phyloP scores from a whole-genome alignment of 495 filamentous ascomycete genomes.

The Hyaloscypha variabilis region DNA sequence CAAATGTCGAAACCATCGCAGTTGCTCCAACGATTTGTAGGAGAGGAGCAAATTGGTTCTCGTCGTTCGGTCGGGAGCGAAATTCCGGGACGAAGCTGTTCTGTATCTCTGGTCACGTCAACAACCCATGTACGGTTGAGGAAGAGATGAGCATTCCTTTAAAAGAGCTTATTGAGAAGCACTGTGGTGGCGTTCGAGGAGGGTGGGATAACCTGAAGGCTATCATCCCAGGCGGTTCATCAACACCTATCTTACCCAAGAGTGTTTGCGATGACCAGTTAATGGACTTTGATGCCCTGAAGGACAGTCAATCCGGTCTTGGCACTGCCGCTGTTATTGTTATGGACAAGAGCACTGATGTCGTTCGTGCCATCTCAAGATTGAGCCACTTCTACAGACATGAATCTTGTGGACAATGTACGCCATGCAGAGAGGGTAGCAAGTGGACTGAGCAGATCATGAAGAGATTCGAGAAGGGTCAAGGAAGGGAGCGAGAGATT shows the following conservation, averaged over 20 bases:
- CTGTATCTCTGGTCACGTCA: conserved; percentile 98
- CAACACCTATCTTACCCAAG: conserved; percentile 92
- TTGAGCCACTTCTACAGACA: conserved; percentile 97
- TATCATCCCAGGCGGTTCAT: conserved; percentile 94
- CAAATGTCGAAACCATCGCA: conserved; percentile 96
- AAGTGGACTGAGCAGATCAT: conserved; percentile 99
- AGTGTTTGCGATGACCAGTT: conserved; percentile 86
- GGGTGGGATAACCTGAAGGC: conserved; percentile 98
- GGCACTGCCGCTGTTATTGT: conserved; percentile 99
- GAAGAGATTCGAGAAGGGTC: conserved; percentile 89
- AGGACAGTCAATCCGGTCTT: conserved; percentile 95
- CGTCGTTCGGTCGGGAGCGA: conserved; percentile 86
- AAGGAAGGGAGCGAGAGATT: conserved; percentile 87
- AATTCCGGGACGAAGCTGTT: conserved; percentile 97
- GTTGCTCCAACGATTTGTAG: conserved; percentile 96
- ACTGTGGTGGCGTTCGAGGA: conserved; percentile 94
- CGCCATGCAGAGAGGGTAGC: conserved; percentile 93
- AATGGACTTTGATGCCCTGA: conserved; percentile 98
- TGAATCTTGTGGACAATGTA: conserved; percentile 98
- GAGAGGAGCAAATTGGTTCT: conserved; percentile 91
- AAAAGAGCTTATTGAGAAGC: conserved; percentile 92
- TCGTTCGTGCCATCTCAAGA: conserved; percentile 89
- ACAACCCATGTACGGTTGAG: conserved; percentile 96
- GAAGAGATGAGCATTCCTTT: conserved; percentile 98
- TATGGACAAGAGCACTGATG: conserved; percentile 96